phyloP scores from a whole-genome alignment of 257 asterid genomes.

The Thymus mandschuricus region DNA sequence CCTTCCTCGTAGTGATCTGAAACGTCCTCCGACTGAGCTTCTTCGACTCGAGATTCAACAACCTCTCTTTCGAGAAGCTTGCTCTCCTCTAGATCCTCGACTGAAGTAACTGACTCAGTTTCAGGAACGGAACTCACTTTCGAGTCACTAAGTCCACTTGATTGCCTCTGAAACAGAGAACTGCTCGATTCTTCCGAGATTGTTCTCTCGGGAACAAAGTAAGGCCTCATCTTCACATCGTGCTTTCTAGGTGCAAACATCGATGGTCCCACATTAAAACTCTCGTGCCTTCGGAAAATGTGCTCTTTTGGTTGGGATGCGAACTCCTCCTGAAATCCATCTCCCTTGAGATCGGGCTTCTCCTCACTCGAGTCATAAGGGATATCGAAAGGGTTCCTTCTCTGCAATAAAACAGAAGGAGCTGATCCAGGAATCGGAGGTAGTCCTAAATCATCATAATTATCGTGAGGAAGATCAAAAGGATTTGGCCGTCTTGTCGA shows the following conservation, averaged over 20 bases:
- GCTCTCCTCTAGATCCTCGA: conserved; percentile 60
- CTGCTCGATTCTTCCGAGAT: conserved; percentile 63
- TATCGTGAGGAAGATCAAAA: conserved; percentile 58
- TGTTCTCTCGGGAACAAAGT: conserved; percentile 59
- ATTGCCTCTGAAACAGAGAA: conserved; percentile 61
- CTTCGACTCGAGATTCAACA: conserved; percentile 25
- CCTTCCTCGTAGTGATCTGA: conserved; percentile 25
- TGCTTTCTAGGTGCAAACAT: conserved; percentile 53
- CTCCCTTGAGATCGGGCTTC: conserved; percentile 81
- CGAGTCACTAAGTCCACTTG: conserved; percentile 82
- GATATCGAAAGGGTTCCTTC: conserved; percentile 83
- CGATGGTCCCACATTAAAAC: conserved; percentile 70
- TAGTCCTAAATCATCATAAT: conserved; percentile 51
- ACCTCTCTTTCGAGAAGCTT: conserved; percentile 43
- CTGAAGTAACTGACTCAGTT: conserved; percentile 68
- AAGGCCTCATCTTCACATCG: conserved; percentile 65
- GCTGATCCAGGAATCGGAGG: conserved; percentile 96
- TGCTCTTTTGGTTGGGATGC: conserved; percentile 54
- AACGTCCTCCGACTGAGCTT: conserved; percentile 24
- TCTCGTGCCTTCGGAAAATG: conserved; percentile 68
- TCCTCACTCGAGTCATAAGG: conserved; percentile 87
- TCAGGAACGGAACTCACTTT: conserved; percentile 77
- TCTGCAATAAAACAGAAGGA: conserved; percentile 71
- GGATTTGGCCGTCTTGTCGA: conserved; percentile 74
- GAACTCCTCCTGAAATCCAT: conserved; percentile 69